Percentiles rank a stretch among this genome's conserved stretches.
Evolutionary conservation across 345 rosid species (phyloP).

Genomic region (Arabis hirsuta): DNA sequence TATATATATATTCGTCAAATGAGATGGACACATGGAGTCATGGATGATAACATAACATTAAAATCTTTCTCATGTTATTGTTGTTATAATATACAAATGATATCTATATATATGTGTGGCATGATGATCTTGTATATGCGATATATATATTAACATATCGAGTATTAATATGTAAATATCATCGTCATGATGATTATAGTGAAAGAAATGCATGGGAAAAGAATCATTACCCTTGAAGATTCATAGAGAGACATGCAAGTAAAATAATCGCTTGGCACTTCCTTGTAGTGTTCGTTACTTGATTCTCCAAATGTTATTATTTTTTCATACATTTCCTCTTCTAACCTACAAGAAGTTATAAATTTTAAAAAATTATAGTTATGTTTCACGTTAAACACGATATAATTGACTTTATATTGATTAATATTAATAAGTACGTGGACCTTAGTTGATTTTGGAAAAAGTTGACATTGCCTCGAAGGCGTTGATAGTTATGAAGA

Average conservation of each 20-base stretch:
- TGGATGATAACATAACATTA: background rate
- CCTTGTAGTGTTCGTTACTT: slow-evolving; percentile 20
- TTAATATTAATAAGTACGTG: background rate
- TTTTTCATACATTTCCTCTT: slow-evolving; percentile 28
- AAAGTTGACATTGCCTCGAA: slow-evolving; percentile 37
- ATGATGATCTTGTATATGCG: no score
- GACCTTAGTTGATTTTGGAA: slow-evolving; percentile 41
- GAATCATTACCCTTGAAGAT: slow-evolving; percentile 37
- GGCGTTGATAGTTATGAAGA: slow-evolving; percentile 42
- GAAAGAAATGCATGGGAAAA: slow-evolving; percentile 15
- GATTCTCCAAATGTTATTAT: slow-evolving; percentile 43
- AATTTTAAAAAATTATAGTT: background rate
- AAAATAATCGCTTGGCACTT: slow-evolving; percentile 28
- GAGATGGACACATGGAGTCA: background rate
- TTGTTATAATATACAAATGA: no score
- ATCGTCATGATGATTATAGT: background rate
- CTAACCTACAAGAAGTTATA: slow-evolving; percentile 28
- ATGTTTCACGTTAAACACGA: background rate
- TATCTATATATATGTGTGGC: no score
- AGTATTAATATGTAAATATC: no score
- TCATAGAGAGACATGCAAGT: slow-evolving; percentile 39
- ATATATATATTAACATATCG: no score
- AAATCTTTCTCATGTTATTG: background rate
- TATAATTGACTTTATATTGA: background rate
- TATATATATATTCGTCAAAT: background rate